These are phyloP conservation scores for Malus orientalis DNA, from an alignment of 306 rosid genomes.

Conservation along the genomic window DNA sequence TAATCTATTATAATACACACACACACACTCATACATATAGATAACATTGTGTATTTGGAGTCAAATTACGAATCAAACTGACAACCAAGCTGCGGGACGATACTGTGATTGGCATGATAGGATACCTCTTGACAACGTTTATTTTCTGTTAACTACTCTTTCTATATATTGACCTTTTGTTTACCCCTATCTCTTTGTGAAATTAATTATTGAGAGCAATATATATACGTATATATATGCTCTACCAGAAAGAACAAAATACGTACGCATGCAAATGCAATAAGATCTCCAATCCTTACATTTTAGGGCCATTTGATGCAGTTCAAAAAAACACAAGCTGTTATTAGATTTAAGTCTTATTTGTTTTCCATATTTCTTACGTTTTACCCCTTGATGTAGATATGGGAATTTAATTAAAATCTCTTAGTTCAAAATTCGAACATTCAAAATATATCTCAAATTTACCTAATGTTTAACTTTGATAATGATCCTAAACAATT, in stretches of 20 bases:
- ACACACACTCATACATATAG: no score
- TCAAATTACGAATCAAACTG: not conserved
- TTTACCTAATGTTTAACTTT: no score
- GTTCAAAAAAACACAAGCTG: no score
- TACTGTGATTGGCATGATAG: not conserved
- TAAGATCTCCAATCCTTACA: not conserved
- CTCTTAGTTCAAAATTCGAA: no score
- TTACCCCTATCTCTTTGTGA: not conserved
- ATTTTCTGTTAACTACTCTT: not conserved
- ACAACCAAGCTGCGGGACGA: constrained; percentile 4
- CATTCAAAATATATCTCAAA: no score
- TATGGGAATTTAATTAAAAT: no score
- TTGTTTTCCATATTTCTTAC: no score
- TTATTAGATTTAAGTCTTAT: no score
- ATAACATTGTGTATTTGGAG: not conserved
- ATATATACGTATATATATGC: not conserved
- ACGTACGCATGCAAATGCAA: not conserved
- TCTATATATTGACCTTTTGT: not conserved
- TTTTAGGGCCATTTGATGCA: no score
- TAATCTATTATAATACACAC: no score
- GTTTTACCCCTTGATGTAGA: no score
- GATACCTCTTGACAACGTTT: not conserved
- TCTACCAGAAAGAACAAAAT: not conserved
- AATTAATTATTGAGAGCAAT: not conserved
- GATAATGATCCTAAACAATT: no score